phyloP scores from a whole-genome alignment of 2,329 filamentous ascomycete genomes.

The Colletotrichum sp. region DNA sequence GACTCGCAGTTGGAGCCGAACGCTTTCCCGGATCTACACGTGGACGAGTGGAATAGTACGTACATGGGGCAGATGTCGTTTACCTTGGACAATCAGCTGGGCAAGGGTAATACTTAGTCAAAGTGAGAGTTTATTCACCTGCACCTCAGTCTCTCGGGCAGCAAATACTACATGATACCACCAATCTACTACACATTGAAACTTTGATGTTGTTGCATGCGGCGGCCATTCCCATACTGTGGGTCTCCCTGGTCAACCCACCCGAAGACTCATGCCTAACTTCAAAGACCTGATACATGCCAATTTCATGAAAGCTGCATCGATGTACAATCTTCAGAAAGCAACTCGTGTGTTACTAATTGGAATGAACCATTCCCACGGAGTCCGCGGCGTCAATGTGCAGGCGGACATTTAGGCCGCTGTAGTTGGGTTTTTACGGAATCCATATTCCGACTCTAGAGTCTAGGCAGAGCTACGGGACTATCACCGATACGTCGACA shows the following conservation, averaged over 20 bases:
- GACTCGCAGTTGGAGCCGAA: not conserved
- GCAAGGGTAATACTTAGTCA: not conserved
- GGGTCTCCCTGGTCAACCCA: no score
- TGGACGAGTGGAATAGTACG: not conserved
- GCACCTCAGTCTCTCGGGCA: fast-evolving
- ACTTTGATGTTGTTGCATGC: not conserved
- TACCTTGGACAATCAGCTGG: not conserved
- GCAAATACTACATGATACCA: not conserved
- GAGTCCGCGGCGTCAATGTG: not conserved
- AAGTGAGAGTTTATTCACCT: fast-evolving
- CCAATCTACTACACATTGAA: not conserved
- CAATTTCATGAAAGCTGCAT: not conserved
- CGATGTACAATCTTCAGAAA: fast-evolving
- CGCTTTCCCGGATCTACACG: not conserved
- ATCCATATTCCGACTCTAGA: not conserved
- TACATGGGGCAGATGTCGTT: conserved; percentile 10
- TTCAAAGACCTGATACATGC: not conserved
- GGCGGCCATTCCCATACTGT: not conserved
- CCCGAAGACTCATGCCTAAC: not conserved
- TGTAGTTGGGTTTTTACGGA: not conserved
- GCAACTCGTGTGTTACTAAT: not conserved
- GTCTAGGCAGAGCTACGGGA: not conserved
- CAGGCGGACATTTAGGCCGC: not conserved
- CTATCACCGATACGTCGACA: not conserved
- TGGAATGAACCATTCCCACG: fast-evolving